These are phyloP conservation scores for Datisca glomerata DNA, from an alignment of 306 rosid genomes.

Conservation along the genomic window DNA sequence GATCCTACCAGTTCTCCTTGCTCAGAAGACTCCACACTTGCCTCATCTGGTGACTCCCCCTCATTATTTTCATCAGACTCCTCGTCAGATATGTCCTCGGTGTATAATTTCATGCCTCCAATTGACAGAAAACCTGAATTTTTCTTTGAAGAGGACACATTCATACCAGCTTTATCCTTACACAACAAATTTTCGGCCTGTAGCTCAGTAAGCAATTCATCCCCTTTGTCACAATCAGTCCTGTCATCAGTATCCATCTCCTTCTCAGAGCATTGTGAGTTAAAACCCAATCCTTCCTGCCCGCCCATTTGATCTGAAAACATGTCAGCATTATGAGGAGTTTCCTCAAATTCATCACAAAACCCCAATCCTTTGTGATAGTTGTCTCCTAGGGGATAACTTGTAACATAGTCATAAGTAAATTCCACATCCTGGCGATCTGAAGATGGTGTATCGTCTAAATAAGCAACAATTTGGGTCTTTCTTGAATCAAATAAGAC, in stretches of 20 bases:
- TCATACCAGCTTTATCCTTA: conserved; percentile 34
- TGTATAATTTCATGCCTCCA: conserved; percentile 77
- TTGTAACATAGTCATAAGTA: conserved; percentile 45
- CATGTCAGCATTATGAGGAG: conserved; percentile 31
- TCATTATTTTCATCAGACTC: conserved; percentile 39
- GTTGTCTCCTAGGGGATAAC: conserved; percentile 68
- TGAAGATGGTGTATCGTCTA: conserved; percentile 42
- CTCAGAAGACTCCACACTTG: conserved; percentile 24
- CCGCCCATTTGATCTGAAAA: conserved; percentile 27
- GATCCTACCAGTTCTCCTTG: conserved; percentile 30
- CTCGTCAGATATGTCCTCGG: conserved; percentile 56
- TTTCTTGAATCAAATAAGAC: conserved; percentile 34
- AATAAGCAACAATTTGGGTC: conserved; percentile 29
- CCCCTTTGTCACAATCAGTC: conserved; percentile 23
- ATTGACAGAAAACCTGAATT: conserved; percentile 81
- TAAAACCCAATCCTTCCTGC: conserved; percentile 28
- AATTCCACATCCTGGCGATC: conserved; percentile 25
- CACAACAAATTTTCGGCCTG: conserved; percentile 19
- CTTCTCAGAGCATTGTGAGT: conserved; percentile 34
- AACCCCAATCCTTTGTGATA: conserved; percentile 77
- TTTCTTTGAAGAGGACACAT: conserved; percentile 9
- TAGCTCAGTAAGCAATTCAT: conserved; percentile 26
- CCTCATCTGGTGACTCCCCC: conserved; percentile 36
- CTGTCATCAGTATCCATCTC: conserved; percentile 28
- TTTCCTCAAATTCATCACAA: conserved; percentile 39